phyloP scores from a whole-genome alignment of 306 rosid species.

The Alnus glutinosa region DNA sequence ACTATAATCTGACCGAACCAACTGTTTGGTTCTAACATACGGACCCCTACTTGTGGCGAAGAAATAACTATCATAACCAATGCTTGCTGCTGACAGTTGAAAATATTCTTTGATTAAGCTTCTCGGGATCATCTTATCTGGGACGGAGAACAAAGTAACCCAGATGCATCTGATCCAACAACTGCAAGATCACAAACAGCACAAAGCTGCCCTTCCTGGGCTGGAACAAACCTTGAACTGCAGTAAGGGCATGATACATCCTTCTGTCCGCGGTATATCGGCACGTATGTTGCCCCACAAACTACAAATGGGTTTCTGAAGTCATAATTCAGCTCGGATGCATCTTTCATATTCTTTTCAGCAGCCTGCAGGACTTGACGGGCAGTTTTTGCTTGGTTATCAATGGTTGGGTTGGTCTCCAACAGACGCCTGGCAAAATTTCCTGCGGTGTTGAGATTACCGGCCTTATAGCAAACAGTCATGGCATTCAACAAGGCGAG shows the following conservation, averaged over 20 bases:
- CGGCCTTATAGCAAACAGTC: slow-evolving; percentile 73
- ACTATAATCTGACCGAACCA: slow-evolving; percentile 6
- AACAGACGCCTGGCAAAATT: slow-evolving; percentile 81
- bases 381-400: slow-evolving; percentile 81
- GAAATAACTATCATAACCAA: slow-evolving; percentile 3
- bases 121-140: slow-evolving; percentile 65
- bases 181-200: slow-evolving; percentile 83
- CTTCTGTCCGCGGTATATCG: slow-evolving; percentile 87
- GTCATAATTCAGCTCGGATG: slow-evolving; percentile 70
- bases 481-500: slow-evolving; percentile 75
- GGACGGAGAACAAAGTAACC: slow-evolving; percentile 78
- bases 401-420: slow-evolving; percentile 80
- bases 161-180: slow-evolving; percentile 89
- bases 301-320: slow-evolving; percentile 85
- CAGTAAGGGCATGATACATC: slow-evolving; percentile 85
- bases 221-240: slow-evolving; percentile 79
- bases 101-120: slow-evolving; percentile 29
- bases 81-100: slow-evolving; percentile 35
- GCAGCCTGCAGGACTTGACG: slow-evolving; percentile 92
- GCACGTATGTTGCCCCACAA: slow-evolving; percentile 88
- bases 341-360: slow-evolving; percentile 81
- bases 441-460: slow-evolving; percentile 80
- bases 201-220: slow-evolving; percentile 76
- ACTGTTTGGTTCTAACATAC: not conserved
- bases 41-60: slow-evolving; percentile 9